Evolutionary conservation across 2,329 filamentous ascomycete genomes (phyloP).

Genomic region (Diaporthe vexans): DNA sequence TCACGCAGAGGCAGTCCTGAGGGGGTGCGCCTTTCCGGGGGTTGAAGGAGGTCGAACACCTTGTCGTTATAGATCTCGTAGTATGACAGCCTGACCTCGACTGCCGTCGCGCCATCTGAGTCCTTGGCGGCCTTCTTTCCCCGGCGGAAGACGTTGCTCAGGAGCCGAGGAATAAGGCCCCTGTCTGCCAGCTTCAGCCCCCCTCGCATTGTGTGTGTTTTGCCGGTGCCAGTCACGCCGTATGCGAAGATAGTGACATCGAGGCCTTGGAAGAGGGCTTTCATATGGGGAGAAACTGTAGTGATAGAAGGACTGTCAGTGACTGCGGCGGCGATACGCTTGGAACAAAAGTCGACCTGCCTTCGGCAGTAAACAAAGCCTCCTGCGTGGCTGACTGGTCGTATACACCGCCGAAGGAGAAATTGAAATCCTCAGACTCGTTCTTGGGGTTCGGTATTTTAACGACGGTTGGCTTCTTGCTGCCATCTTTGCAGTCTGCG

Average conservation of each 20-base stretch:
- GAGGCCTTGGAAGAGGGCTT: conserved; percentile 90
- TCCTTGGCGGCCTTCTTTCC: conserved; percentile 90
- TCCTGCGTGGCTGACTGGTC: conserved; percentile 85
- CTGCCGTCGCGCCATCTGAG: conserved; percentile 75
- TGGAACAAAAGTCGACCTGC: conserved; percentile 62
- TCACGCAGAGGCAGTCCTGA: conserved; percentile 87
- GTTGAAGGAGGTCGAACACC: conserved; percentile 90
- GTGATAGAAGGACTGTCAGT: conserved; percentile 42
- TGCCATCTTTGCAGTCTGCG: conserved; percentile 73
- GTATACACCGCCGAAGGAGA: conserved; percentile 95
- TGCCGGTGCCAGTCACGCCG: conserved; percentile 92
- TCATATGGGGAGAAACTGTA: conserved; percentile 88
- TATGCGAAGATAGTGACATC: conserved; percentile 94
- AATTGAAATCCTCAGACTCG: conserved; percentile 89
- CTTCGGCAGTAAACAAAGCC: conserved; percentile 89
- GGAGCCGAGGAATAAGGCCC: conserved; percentile 87
- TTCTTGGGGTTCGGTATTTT: conserved; percentile 97
- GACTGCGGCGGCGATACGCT: not conserved
- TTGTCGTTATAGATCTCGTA: conserved; percentile 99
- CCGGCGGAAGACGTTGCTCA: conserved; percentile 88
- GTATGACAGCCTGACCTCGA: conserved; percentile 85
- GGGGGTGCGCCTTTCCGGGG: conserved; percentile 86
- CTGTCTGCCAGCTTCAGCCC: conserved; percentile 88
- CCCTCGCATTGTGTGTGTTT: conserved; percentile 96
- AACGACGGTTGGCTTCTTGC: conserved; percentile 76